Evolutionary conservation across 2,329 filamentous ascomycete genomes (phyloP), one percentile per base, ranked within the genome.

Genomic region (Nemania serpens): DNA sequence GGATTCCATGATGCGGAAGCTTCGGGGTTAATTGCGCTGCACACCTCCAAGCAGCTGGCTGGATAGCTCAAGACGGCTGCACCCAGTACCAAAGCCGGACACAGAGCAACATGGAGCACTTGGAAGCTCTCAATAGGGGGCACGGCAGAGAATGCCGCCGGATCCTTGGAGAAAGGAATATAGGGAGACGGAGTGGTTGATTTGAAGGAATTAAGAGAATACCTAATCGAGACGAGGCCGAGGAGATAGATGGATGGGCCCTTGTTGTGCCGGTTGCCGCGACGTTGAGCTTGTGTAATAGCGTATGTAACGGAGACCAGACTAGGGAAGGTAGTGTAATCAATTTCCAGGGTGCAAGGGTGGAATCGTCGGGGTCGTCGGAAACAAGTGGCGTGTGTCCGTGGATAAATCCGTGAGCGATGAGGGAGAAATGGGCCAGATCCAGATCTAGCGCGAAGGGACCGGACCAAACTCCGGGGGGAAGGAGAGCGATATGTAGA

Each of bases 1-100:
- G 61, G 68, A 62, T 45, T 75, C 73, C 73, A 74, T 74, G 41
- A 46, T 20, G 60, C 65, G 60, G 61, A 61, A 55, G 51, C 59
- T 49, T 69, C 69, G 69, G 68, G 58, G 66, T 67, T 69, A 70
- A 66, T 43, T 39, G 62, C 43, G 56, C 18, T 12, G 29, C 25
- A 18, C 29, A 10, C 46, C 17, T 36, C 39, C 25, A 43, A 41
- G 33, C 11, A 36, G 29, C 41, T 15, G 52, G 56, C 25, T 7
- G 25, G 25, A 29, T 7, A 7, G 25, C 25, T 50, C 50, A 53
- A 48, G 55, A 33, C 36, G 42, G 56, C 36, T 48, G 43, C 46
- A 51, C 47, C 46, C 25, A 29, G 25, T 29, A 29, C 25, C 52
- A 36, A 29, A 20, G 46, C 48, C 13, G 36, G 25, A 22, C 54